Conservation (phyloP, 2,329 filamentous ascomycete species). For the Penicillium sp. region DNA sequence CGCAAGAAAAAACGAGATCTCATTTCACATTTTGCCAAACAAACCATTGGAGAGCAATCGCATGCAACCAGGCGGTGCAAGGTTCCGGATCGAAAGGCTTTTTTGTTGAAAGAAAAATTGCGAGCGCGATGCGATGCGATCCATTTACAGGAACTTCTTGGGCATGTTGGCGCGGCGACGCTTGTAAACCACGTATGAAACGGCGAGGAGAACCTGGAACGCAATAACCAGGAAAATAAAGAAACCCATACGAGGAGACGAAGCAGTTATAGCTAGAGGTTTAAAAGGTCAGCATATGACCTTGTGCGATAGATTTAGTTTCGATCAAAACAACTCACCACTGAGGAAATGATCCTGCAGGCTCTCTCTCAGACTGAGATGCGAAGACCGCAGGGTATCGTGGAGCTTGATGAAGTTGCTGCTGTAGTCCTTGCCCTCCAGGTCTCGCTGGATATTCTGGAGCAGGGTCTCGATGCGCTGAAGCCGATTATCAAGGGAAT, state of each 20-base stretch:
- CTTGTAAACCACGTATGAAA: slow-evolving; percentile 76
- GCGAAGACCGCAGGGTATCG: slow-evolving; percentile 53
- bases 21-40: not conserved
- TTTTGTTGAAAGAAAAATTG: not conserved
- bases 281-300: not conserved
- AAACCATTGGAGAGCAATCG: not conserved
- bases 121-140: not conserved
- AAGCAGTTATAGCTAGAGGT: slow-evolving; percentile 50
- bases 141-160: slow-evolving; percentile 81
- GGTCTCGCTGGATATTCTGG: slow-evolving; percentile 52
- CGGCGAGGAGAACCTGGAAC: slow-evolving; percentile 70
- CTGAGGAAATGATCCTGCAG: slow-evolving; percentile 51
- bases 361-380: slow-evolving; percentile 52
- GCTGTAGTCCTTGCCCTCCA: slow-evolving; percentile 59
- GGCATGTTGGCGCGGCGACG: slow-evolving; percentile 69
- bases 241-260: slow-evolving; percentile 58
- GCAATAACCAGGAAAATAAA: slow-evolving; percentile 71
- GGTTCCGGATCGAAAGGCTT: not conserved
- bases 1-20: slow-evolving; percentile 6
- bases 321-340: slow-evolving; percentile 48
- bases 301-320: not conserved
- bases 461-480: slow-evolving; percentile 55
- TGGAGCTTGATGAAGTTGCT: slow-evolving; percentile 56
- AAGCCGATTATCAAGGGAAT: slow-evolving; percentile 47
- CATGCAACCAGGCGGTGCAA: not conserved